phyloP scores from a whole-genome alignment of 495 filamentous ascomycete species.

The Thozetella sp. region DNA sequence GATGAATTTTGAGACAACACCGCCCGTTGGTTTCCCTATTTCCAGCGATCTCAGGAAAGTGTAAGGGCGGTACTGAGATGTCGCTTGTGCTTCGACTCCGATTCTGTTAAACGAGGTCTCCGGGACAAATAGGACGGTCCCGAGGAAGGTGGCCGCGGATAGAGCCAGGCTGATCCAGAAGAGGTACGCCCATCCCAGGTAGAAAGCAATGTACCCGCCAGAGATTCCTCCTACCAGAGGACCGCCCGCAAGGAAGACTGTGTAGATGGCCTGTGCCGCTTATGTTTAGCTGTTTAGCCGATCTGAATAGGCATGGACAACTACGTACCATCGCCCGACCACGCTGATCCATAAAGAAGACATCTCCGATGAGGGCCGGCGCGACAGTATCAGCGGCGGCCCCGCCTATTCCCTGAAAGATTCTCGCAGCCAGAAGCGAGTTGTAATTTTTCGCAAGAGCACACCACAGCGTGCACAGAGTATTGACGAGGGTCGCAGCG shows the following conservation, averaged over 20 bases:
- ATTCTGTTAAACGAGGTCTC: conserved; percentile 52
- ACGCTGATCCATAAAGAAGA: conserved; percentile 53
- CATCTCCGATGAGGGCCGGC: conserved; percentile 54
- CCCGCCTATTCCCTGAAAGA: conserved; percentile 55
- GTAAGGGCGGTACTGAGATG: conserved; percentile 11
- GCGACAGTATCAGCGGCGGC: conserved; percentile 55
- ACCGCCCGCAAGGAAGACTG: conserved; percentile 50
- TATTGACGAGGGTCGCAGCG: conserved; percentile 43
- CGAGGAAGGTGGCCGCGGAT: conserved; percentile 7
- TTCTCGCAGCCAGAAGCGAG: conserved; percentile 43
- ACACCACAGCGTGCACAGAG: conserved; percentile 48
- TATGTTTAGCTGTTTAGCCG: neutral
- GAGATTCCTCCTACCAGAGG: conserved; percentile 47
- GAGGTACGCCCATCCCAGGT: conserved; percentile 41
- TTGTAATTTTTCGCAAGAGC: conserved; percentile 40
- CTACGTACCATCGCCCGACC: conserved; percentile 47
- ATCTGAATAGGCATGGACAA: neutral
- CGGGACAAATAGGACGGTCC: conserved; percentile 50
- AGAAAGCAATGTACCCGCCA: conserved; percentile 47
- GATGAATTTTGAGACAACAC: conserved; percentile 16
- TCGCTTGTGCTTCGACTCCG: neutral
- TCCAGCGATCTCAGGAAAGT: conserved; percentile 19
- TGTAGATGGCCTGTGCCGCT: conserved; percentile 45
- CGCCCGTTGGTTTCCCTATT: conserved; percentile 16
- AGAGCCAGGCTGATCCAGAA: conserved; percentile 49